Conservation (phyloP, 805 yeast species). For the Ogataea nakhonphanomensis region DNA sequence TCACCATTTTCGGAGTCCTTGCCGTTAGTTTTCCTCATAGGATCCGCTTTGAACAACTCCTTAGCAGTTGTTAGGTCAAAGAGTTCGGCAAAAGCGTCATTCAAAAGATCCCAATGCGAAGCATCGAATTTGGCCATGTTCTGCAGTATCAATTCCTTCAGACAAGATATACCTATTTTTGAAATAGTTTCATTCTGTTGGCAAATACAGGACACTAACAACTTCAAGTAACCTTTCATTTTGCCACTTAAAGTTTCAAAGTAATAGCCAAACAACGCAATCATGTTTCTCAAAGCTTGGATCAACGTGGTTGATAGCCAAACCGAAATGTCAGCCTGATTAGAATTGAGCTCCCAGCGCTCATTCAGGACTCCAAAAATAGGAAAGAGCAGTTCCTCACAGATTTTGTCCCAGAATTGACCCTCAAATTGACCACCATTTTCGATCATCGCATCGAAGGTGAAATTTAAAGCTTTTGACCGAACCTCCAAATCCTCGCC, state of each 20-base stretch:
- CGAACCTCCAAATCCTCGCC: constrained; percentile 95
- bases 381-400: constrained; percentile 80
- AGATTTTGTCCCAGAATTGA: constrained; percentile 79
- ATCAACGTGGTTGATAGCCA: constrained; percentile 97
- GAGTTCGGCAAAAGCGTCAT: constrained; percentile 59
- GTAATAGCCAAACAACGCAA: constrained; percentile 77
- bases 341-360: constrained; percentile 69
- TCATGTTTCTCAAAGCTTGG: constrained; percentile 88
- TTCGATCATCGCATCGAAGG: constrained; percentile 77
- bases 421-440: constrained; percentile 75
- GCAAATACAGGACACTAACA: constrained; percentile 83
- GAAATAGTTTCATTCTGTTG: constrained; percentile 98
- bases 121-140: constrained; percentile 62
- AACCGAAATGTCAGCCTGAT: constrained; percentile 83
- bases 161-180: constrained; percentile 86
- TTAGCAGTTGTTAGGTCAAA: constrained; percentile 83
- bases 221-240: constrained; percentile 73
- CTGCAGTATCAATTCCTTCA: constrained; percentile 73
- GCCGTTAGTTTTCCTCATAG: constrained; percentile 30
- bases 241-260: constrained; percentile 71
- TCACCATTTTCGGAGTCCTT: constrained; percentile 27
- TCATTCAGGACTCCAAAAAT: constrained; percentile 77
- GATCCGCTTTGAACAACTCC: constrained; percentile 70
- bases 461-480: constrained; percentile 75
- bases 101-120: constrained; percentile 73